Evolutionary conservation across 2,329 filamentous ascomycete genomes (phyloP).

Genomic region (Camptophora hylomeconis): DNA sequence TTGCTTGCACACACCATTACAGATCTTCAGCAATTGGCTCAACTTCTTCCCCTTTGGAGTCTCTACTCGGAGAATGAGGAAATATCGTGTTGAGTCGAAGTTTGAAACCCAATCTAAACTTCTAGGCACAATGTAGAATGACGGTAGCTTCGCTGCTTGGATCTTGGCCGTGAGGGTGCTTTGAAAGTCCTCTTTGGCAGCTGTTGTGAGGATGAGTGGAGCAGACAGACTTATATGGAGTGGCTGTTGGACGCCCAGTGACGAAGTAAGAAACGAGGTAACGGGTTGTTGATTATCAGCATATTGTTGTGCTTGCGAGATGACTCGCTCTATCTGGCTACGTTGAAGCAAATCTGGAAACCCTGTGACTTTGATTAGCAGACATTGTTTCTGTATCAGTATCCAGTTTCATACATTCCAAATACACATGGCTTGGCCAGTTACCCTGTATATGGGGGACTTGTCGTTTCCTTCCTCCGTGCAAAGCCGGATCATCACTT

Average conservation of each 20-base stretch:
- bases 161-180: conserved; percentile 38
- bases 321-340: too few relatives aligned
- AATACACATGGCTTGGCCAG: conserved; percentile 86
- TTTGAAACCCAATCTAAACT: conserved; percentile 54
- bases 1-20: conserved; percentile 48
- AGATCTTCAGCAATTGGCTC: conserved; percentile 48
- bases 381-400: neutral
- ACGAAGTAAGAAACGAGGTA: conserved; percentile 62
- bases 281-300: too few relatives aligned
- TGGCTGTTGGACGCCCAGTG: conserved; percentile 64
- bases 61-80: conserved; percentile 60
- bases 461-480: conserved; percentile 70
- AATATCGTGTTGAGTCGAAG: conserved; percentile 58
- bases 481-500: conserved; percentile 68
- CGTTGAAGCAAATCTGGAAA: too few relatives aligned
- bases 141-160: conserved; percentile 24
- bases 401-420: conserved; percentile 71
- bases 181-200: conserved; percentile 58
- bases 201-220: conserved; percentile 59
- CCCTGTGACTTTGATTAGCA: neutral
- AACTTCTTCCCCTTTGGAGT: conserved; percentile 40
- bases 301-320: too few relatives aligned
- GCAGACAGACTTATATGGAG: conserved; percentile 86
- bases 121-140: conserved; percentile 33
- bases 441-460: conserved; percentile 77